Conservation (phyloP, 192 early-diverging fungal species). For the Coemansia sp. region DNA sequence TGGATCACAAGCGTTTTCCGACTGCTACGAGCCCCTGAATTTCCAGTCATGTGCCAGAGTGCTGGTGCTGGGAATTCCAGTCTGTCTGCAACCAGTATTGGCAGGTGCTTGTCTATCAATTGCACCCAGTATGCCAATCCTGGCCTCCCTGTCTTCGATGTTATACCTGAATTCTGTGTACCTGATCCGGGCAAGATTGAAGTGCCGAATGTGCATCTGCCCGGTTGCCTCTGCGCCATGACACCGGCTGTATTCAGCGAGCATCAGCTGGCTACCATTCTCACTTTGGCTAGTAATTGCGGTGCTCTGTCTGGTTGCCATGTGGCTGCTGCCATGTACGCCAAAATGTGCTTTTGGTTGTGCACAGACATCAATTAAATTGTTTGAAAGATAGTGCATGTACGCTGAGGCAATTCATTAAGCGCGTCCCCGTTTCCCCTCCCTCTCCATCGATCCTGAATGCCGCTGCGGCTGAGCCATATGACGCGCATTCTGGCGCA, state of each 20-base stretch:
- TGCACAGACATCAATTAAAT: conserved; percentile 1
- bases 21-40: neutral
- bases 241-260: neutral
- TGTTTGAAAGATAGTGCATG: neutral
- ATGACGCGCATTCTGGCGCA: neutral
- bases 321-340: neutral
- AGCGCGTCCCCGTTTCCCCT: neutral
- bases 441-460: conserved; percentile 2
- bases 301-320: neutral
- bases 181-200: neutral
- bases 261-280: neutral
- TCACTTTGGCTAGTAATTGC: neutral
- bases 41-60: neutral
- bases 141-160: neutral
- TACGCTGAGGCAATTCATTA: neutral
- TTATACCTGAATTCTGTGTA: neutral
- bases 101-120: neutral
- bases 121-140: neutral
- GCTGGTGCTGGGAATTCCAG: neutral
- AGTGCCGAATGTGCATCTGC: neutral
- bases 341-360: neutral
- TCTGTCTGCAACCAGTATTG: conserved; percentile 1
- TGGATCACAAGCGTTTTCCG: neutral
- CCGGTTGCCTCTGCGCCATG: neutral
- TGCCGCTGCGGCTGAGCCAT: neutral